A percentile compares a stretch with the other conserved stretches of the same genome.
Evolutionary conservation across 1,284 basidiomycete species (phyloP).

Genomic region (Athelia sp.): DNA sequence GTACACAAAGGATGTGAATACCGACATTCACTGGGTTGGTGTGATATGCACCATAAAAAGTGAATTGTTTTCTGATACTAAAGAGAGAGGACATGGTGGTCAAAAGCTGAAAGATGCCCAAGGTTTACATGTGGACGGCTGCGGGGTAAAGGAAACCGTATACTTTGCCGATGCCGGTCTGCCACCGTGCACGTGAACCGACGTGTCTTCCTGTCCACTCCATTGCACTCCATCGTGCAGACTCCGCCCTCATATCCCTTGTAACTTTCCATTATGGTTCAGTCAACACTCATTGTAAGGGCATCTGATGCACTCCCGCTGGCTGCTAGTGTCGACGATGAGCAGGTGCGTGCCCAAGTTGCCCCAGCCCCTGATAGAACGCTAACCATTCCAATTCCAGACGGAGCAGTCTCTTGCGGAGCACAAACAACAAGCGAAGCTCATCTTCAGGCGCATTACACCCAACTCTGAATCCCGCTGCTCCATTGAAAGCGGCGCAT

Average conservation of each 20-base stretch:
- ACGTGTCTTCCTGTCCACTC: not conserved
- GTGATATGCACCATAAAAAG: conserved; percentile 89
- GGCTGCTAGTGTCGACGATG: conserved; percentile 93
- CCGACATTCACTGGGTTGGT: conserved; percentile 72
- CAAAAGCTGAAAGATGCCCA: too few species aligned
- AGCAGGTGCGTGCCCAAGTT: conserved; percentile 57
- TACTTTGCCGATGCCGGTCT: too few species aligned
- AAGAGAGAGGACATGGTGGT: too few species aligned
- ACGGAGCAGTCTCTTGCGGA: conserved; percentile 91
- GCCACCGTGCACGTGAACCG: not conserved
- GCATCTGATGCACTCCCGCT: conserved; percentile 90
- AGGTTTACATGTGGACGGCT: too few species aligned
- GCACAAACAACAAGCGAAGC: conserved; percentile 97
- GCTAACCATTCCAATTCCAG: conserved; percentile 35
- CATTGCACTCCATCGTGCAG: not conserved
- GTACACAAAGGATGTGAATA: conserved; percentile 82
- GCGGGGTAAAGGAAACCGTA: too few species aligned
- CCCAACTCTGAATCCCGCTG: conserved; percentile 93
- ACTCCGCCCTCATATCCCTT: too few species aligned
- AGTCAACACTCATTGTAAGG: conserved; percentile 86
- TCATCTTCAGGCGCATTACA: conserved; percentile 92
- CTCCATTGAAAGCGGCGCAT: conserved; percentile 94
- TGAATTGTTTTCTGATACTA: conserved; percentile 25
- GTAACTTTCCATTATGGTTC: conserved; percentile 59
- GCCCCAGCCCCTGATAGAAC: conserved; percentile 2